A percentile compares a stretch with the other conserved stretches of the same genome.
Evolutionary conservation across 75 land plant genomes (phyloP).

Genomic region (Pinus tabuliformis): DNA sequence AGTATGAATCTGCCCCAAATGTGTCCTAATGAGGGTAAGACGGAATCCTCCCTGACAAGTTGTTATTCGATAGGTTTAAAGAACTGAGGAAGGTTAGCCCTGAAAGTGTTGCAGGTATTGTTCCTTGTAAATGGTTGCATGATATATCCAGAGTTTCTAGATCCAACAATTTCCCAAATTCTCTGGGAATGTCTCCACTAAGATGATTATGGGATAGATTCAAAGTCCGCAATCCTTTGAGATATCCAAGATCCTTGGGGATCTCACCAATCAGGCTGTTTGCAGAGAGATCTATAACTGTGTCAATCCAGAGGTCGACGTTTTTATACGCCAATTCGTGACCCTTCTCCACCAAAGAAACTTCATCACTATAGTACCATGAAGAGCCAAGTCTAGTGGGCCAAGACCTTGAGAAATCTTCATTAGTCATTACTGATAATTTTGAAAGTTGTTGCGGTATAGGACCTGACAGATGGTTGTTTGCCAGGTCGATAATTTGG

Average conservation of each 20-base stretch:
- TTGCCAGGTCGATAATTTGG: slow-evolving; percentile 52
- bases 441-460: slow-evolving; percentile 21
- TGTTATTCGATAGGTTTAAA: slow-evolving; percentile 55
- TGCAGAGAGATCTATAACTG: slow-evolving; percentile 49
- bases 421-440: slow-evolving; percentile 35
- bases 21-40: slow-evolving; percentile 37
- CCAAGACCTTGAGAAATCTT: background rate
- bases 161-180: slow-evolving; percentile 25
- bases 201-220: slow-evolving; percentile 50
- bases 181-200: slow-evolving; percentile 42
- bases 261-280: slow-evolving; percentile 47
- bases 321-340: slow-evolving; percentile 24
- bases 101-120: slow-evolving; percentile 34
- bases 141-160: slow-evolving; percentile 72
- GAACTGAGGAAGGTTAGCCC: background rate
- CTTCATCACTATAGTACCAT: slow-evolving; percentile 23
- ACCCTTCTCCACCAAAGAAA: slow-evolving; percentile 44
- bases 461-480: slow-evolving; percentile 50
- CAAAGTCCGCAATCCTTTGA: slow-evolving; percentile 29
- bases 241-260: slow-evolving; percentile 35
- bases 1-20: slow-evolving; percentile 31
- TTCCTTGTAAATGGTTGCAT: slow-evolving; percentile 39
- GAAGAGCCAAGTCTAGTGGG: background rate
- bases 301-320: slow-evolving; percentile 26
- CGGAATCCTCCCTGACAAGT: slow-evolving; percentile 50